phyloP scores from a whole-genome alignment of 225 moss, liverwort and hornwort species.

The Thuidium tamariscinum region DNA sequence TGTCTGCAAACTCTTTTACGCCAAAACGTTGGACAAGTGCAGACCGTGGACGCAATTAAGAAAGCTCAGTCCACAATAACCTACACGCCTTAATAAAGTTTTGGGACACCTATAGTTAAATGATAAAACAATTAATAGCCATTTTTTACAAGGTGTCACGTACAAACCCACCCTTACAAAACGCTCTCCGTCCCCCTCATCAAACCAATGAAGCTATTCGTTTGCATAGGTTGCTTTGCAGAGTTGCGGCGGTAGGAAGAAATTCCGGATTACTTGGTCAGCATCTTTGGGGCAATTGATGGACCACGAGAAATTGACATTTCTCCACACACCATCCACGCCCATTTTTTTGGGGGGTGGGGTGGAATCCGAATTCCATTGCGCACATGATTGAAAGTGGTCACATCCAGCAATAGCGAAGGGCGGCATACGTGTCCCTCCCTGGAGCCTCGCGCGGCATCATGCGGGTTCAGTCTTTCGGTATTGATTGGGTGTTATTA shows the following conservation, averaged over 20 bases:
- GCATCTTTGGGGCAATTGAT: background rate
- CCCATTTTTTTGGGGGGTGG: background rate
- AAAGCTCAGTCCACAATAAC: background rate
- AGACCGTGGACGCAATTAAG: too few relatives aligned
- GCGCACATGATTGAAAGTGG: background rate
- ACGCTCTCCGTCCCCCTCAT: background rate
- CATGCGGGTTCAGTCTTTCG: background rate
- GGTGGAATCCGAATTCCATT: background rate
- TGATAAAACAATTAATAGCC: background rate
- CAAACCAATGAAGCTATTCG: background rate
- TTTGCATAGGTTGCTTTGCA: background rate
- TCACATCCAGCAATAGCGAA: background rate
- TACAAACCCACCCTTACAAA: background rate
- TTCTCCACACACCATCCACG: background rate
- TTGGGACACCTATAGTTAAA: background rate
- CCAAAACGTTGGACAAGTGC: fast-evolving
- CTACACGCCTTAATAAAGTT: background rate
- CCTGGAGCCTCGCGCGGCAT: background rate
- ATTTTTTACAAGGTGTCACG: background rate
- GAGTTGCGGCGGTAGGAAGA: background rate
- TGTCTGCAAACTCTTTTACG: fast-evolving
- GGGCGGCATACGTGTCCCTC: background rate
- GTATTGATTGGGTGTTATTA: background rate
- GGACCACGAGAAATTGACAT: background rate
- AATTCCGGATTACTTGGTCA: background rate